Percentiles rank a stretch among this genome's conserved stretches.
Conservation (phyloP, 345 rosid genomes). For the Anacardium occidentale region DNA sequence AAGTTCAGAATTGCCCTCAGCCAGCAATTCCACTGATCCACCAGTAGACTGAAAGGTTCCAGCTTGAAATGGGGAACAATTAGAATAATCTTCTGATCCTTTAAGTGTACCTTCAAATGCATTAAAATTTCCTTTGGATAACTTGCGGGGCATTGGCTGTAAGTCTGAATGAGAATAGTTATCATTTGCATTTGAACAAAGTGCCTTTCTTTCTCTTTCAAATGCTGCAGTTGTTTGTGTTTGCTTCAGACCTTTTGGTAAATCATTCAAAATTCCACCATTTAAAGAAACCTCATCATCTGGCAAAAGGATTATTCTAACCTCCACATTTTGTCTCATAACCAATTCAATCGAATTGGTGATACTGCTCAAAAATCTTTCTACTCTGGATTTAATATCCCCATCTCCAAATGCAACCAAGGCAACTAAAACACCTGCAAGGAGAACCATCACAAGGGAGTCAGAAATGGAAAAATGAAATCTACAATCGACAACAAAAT, state of each 20-base stretch:
- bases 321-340: conserved; percentile 75
- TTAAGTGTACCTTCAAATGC: conserved; percentile 37
- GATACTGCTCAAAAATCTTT: conserved; percentile 89
- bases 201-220: conserved; percentile 39
- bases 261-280: conserved; percentile 25
- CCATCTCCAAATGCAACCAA: conserved; percentile 69
- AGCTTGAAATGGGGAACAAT: conserved; percentile 26
- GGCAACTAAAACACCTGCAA: conserved; percentile 75
- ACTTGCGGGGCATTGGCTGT: conserved; percentile 38
- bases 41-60: conserved; percentile 26
- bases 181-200: conserved; percentile 19
- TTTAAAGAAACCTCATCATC: conserved; percentile 42
- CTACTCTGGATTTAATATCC: conserved; percentile 76
- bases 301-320: conserved; percentile 67
- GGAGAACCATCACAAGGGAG: conserved; percentile 8
- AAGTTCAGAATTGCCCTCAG: conserved; percentile 37
- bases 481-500: neutral
- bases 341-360: conserved; percentile 91
- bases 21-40: conserved; percentile 34
- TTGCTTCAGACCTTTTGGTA: conserved; percentile 28
- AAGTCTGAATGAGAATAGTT: conserved; percentile 33
- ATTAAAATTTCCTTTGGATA: conserved; percentile 40
- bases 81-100: conserved; percentile 34
- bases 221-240: conserved; percentile 30
- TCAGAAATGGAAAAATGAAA: neutral